Conservation (phyloP, 2,329 filamentous ascomycete genomes). For the Trichophyton simii region DNA sequence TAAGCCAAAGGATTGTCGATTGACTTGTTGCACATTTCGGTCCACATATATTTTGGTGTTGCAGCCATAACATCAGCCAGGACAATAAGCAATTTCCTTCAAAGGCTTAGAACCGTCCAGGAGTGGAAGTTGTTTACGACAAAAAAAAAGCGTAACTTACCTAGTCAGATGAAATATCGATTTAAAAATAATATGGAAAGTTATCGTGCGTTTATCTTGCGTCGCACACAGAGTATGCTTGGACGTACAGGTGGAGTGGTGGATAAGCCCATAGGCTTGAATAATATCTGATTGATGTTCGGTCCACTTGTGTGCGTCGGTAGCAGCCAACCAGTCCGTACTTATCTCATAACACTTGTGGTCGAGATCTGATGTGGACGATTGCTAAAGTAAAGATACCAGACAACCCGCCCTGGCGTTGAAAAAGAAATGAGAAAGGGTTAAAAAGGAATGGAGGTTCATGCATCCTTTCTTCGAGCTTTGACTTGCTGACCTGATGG, state of each 20-base stretch:
- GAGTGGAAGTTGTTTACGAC: conserved; percentile 1
- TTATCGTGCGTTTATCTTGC: neutral
- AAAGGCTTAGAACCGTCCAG: neutral
- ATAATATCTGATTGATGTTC: neutral
- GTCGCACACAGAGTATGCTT: neutral
- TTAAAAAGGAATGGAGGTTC: neutral
- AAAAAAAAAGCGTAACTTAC: neutral
- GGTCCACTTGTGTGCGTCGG: neutral
- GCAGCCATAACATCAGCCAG: neutral
- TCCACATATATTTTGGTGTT: neutral
- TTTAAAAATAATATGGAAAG: neutral
- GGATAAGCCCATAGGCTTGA: neutral
- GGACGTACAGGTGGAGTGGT: neutral
- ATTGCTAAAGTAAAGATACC: neutral
- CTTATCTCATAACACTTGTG: neutral
- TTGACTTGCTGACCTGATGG: neutral
- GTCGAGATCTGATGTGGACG: neutral
- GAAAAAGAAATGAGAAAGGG: neutral
- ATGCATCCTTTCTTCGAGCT: neutral
- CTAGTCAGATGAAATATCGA: neutral
- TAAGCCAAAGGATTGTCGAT: neutral
- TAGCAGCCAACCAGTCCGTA: neutral
- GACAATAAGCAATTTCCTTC: neutral
- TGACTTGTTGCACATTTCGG: neutral
- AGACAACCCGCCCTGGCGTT: neutral